Conservation (phyloP, 2,329 filamentous ascomycete species). For the Camillea tinctor region DNA sequence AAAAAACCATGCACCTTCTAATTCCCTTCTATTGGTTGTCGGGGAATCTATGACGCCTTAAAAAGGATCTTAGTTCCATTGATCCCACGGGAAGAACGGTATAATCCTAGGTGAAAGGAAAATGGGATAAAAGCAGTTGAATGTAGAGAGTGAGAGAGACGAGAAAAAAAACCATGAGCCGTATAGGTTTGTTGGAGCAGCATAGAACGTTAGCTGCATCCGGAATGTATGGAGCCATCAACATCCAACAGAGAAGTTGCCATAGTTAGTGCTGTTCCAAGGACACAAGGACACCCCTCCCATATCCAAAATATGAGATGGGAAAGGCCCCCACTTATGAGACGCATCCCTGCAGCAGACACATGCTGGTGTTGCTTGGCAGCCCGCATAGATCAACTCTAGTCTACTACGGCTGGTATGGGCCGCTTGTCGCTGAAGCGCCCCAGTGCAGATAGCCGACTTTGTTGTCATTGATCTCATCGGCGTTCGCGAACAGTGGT, state of each 20-base stretch:
- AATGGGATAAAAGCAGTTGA: not conserved
- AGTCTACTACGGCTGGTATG: slow-evolving; percentile 10
- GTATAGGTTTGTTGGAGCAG: not conserved
- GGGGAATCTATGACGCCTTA: not conserved
- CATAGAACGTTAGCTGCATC: not conserved
- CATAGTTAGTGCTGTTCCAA: not conserved
- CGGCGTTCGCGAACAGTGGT: slow-evolving; percentile 9
- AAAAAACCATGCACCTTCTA: not conserved
- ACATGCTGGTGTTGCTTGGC: not conserved
- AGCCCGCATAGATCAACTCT: not conserved
- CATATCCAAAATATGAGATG: not conserved
- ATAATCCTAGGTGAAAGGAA: not conserved
- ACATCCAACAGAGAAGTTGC: not conserved
- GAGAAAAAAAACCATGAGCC: slow-evolving; percentile 12
- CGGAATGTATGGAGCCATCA: not conserved
- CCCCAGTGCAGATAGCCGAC: slow-evolving; percentile 10
- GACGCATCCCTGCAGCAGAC: slow-evolving; percentile 9
- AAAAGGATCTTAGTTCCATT: not conserved
- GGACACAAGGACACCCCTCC: not conserved
- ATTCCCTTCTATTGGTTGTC: not conserved
- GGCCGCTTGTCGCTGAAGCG: slow-evolving; percentile 1
- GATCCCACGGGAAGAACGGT: not conserved
- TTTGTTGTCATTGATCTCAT: slow-evolving; percentile 6
- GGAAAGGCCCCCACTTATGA: slow-evolving; percentile 2
- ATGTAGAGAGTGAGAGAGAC: too few species aligned